A percentile compares a stretch with the other conserved stretches of the same genome.
These are phyloP conservation scores for Sporobolomyces pararoseus DNA, from an alignment of 768 basidiomycete species.

Conservation along the genomic window DNA sequence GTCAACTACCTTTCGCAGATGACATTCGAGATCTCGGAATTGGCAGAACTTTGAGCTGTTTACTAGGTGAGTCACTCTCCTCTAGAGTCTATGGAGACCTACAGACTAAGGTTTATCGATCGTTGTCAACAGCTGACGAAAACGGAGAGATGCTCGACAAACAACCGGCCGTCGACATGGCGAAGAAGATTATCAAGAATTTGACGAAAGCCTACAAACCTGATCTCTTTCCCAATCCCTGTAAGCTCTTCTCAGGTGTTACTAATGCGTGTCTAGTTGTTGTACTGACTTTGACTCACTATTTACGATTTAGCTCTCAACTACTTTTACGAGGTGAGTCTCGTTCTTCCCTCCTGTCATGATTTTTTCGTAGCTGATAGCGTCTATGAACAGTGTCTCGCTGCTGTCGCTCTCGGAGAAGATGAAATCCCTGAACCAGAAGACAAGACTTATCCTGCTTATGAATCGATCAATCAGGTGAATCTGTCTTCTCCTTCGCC, in stretches of 20 bases:
- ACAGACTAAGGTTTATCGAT: background rate
- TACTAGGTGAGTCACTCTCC: conserved; percentile 21
- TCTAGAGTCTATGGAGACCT: too few species aligned
- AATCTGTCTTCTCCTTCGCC: conserved; percentile 18
- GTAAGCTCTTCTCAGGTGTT: conserved; percentile 54
- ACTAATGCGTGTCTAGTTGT: background rate
- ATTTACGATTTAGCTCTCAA: conserved; percentile 30
- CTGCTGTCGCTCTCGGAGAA: conserved; percentile 82
- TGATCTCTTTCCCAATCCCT: conserved; percentile 60
- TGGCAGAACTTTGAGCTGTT: conserved; percentile 61
- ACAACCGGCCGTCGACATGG: conserved; percentile 62
- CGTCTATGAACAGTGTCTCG: conserved; percentile 58
- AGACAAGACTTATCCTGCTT: conserved; percentile 75
- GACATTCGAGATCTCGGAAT: conserved; percentile 80
- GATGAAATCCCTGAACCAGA: conserved; percentile 73
- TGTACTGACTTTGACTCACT: background rate
- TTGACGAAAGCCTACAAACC: conserved; percentile 81
- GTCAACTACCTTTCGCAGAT: conserved; percentile 89
- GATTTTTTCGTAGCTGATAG: background rate
- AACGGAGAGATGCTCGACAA: conserved; percentile 18
- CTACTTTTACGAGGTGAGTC: conserved; percentile 39
- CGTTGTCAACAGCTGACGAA: background rate
- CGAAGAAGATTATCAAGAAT: conserved; percentile 59
- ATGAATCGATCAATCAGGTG: conserved; percentile 75
- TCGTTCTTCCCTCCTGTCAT: rapidly evolving